Conservation (phyloP, 192 early-diverging fungal genomes). For the Rhizophagus prolifer region DNA sequence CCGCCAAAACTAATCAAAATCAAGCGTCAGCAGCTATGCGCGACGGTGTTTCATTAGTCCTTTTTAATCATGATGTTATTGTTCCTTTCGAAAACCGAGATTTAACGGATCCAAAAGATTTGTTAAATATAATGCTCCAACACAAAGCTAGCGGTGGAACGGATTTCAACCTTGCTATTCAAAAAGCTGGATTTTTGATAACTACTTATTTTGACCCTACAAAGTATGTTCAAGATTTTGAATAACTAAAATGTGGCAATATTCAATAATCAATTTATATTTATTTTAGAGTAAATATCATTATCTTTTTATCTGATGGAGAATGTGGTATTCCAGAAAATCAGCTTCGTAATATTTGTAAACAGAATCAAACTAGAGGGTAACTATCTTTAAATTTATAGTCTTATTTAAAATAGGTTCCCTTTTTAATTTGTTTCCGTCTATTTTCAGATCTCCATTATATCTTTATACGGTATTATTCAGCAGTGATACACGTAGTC, state of each 20-base stretch:
- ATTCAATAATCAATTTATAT: not conserved
- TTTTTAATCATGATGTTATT: too few relatives aligned
- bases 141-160: constrained; percentile 21
- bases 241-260: not conserved
- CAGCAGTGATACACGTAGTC: too few relatives aligned
- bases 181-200: constrained; percentile 12
- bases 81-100: constrained; percentile 12
- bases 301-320: constrained; percentile 33
- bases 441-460: constrained; percentile 19
- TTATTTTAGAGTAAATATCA: constrained; percentile 20
- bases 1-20: too few relatives aligned
- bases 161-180: constrained; percentile 1
- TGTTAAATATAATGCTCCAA: constrained; percentile 17
- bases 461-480: too few relatives aligned
- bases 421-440: too few relatives aligned
- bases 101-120: not conserved
- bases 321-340: not conserved
- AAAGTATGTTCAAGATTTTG: not conserved
- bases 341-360: constrained; percentile 13
- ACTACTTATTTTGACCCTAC: constrained; percentile 13
- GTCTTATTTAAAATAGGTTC: too few relatives aligned
- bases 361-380: not conserved
- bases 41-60: too few relatives aligned
- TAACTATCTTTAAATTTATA: not conserved
- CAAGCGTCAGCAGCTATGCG: too few relatives aligned